These are phyloP conservation scores for Dryas drummondii DNA, from an alignment of 306 rosid genomes.

Conservation along the genomic window DNA sequence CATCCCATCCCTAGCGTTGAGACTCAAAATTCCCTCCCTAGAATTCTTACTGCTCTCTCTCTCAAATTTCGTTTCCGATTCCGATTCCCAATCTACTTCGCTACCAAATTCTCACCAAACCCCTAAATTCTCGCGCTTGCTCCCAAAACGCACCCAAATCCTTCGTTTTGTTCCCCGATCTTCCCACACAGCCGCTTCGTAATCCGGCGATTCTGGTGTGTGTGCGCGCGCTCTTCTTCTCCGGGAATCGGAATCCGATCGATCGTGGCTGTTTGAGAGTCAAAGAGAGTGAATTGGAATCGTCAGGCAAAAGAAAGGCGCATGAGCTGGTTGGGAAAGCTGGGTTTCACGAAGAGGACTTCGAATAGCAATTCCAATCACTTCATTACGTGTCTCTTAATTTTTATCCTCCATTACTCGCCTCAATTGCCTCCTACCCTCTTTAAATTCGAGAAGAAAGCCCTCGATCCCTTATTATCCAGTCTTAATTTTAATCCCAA, in stretches of 20 bases:
- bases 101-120: background rate
- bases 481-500: conserved; percentile 13
- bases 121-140: background rate
- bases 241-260: conserved; percentile 1
- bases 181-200: background rate
- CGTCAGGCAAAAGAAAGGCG: conserved; percentile 45
- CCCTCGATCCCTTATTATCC: conserved; percentile 41
- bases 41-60: background rate
- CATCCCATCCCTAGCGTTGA: background rate
- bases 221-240: background rate
- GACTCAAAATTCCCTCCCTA: background rate
- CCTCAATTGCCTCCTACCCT: conserved; percentile 61
- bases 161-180: background rate
- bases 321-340: conserved; percentile 97
- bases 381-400: conserved; percentile 69
- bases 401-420: conserved; percentile 73
- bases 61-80: background rate
- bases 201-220: background rate
- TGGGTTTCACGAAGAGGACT: conserved; percentile 48
- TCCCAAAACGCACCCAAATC: background rate
- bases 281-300: background rate
- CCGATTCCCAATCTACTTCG: background rate
- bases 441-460: conserved; percentile 40
- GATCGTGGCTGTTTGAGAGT: conserved; percentile 9
- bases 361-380: conserved; percentile 71